Evolutionary conservation across 345 rosid genomes (phyloP).

Genomic region (Tarenaya hassleriana): DNA sequence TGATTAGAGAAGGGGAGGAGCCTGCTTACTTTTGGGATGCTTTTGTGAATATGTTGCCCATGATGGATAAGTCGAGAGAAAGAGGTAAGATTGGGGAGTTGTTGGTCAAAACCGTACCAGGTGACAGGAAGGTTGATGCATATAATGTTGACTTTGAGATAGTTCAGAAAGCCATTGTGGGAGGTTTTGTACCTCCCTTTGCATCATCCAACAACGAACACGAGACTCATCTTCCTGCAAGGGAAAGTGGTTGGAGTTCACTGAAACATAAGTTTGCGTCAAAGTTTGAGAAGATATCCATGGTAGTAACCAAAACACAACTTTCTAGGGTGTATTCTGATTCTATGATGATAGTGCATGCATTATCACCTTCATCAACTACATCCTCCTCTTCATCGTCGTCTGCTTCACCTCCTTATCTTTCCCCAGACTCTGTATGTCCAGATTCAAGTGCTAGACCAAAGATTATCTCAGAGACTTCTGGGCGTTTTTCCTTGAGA

Average conservation of each 20-base stretch:
- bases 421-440: constrained; percentile 64
- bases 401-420: constrained; percentile 66
- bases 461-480: constrained; percentile 54
- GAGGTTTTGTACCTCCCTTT: constrained; percentile 92
- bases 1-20: constrained; percentile 88
- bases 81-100: constrained; percentile 29
- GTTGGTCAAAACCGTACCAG: constrained; percentile 38
- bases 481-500: constrained; percentile 62
- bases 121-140: constrained; percentile 61
- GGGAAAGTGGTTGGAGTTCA: constrained; percentile 94
- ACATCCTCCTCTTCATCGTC: constrained; percentile 45
- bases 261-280: constrained; percentile 81
- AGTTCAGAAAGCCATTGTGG: constrained; percentile 70
- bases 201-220: constrained; percentile 74
- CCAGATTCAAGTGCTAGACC: constrained; percentile 58
- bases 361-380: constrained; percentile 50
- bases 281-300: constrained; percentile 34
- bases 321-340: constrained; percentile 89
- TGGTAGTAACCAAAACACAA: constrained; percentile 60
- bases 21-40: constrained; percentile 84
- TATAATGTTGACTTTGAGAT: constrained; percentile 92
- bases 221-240: constrained; percentile 86
- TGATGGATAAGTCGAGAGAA: constrained; percentile 52
- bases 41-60: constrained; percentile 62
- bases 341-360: constrained; percentile 81